Base-by-base conservation (phyloP, 139 green algal species). In the Micromonas pusilla region DNA sequence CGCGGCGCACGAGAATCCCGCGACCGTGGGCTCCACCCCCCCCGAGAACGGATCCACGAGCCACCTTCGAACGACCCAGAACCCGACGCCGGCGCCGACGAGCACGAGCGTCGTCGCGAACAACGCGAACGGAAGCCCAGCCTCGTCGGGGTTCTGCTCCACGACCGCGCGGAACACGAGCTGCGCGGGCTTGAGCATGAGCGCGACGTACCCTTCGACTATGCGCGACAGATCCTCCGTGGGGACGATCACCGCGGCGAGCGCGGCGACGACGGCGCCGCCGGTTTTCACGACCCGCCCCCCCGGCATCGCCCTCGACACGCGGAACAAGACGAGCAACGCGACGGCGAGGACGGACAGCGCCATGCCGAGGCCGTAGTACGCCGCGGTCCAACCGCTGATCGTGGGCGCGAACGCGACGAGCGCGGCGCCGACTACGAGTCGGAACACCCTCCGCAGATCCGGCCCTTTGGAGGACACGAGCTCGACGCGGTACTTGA, bases 321-420 rank as follows among this genome's bases (percentile, higher is more conserved):
- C 52, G 52, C 38, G 31, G 9, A 37, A 39, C 6, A 75, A 23
- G 20, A 75, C 37, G 23, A 75, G 30, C 5, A 60, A 19, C 4
- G 38, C 37, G 23, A 75, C 25, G 13, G 38, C 38, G 37, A 62
- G 21, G 13, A 39, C 53, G 19, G 68, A 75, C 23, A 75, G 38
- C 23, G 68, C 31, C 68, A 75, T 75, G 19, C 34, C 68, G 2
- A 62, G 34, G 26, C 25, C 30, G 68, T 75, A 75, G 30, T 62
- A 75, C 34, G 34, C 52, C 68, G 21, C 5, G 34, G 33, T 26
- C 25, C n/a, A 63, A 1, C 5, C 53, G 3, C 34, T 39, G 20
- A 75, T 26, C 34, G 23, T 6, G 21, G 68, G 68, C 3, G 68
- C 68, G 21, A 75, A 20, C 3, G 33, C 26, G 20, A 75, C 30